Evolutionary conservation across 257 asterid species (phyloP).

Genomic region (Ophiorrhiza pumila): DNA sequence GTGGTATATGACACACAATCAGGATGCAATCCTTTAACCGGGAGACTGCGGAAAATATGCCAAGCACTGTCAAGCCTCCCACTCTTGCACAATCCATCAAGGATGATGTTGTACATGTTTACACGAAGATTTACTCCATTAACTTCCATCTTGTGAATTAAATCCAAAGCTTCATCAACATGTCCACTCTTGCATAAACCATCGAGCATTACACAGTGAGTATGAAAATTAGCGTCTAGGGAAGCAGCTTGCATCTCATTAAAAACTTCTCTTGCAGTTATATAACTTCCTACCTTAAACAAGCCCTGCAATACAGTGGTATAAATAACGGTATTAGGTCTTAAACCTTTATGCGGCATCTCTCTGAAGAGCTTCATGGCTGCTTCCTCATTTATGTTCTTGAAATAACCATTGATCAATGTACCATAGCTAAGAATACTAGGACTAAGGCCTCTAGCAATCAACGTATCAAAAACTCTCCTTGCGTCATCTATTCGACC

Average conservation of each 20-base stretch:
- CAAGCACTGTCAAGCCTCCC: conserved; percentile 19
- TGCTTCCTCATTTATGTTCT: conserved; percentile 17
- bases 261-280: conserved; percentile 17
- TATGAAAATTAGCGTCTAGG: conserved; percentile 14
- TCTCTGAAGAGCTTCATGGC: conserved; percentile 23
- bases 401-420: conserved; percentile 28
- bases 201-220: conserved; percentile 17
- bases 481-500: conserved; percentile 20
- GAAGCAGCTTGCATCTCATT: conserved; percentile 19
- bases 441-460: conserved; percentile 2
- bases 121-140: background rate
- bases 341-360: conserved; percentile 17
- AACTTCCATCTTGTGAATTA: conserved; percentile 14
- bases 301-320: conserved; percentile 21
- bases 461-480: conserved; percentile 18
- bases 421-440: conserved; percentile 15
- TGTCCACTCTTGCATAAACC: conserved; percentile 20
- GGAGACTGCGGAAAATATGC: conserved; percentile 17
- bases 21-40: conserved; percentile 21
- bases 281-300: conserved; percentile 17
- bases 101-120: background rate
- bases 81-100: conserved; percentile 18
- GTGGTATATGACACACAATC: conserved; percentile 23
- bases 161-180: conserved; percentile 20
- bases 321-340: conserved; percentile 13